Percentiles rank a stretch among this genome's conserved stretches.
phyloP scores from a whole-genome alignment of 371 early-diverging fungal genomes.

The Mucor mucedo region DNA sequence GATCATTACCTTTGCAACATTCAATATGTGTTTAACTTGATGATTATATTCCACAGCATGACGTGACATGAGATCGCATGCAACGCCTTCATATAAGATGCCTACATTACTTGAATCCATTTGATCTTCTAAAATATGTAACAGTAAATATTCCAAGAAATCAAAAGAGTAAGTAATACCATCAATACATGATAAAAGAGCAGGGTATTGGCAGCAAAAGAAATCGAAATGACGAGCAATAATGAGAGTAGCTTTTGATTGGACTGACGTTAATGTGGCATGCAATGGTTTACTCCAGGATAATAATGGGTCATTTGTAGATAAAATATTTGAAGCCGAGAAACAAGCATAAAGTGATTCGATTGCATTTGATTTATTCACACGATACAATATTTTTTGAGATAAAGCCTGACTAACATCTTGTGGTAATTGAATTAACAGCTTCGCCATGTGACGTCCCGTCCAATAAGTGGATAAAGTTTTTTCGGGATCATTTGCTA shows the following conservation, averaged over 20 bases:
- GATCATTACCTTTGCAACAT: conserved; percentile 38
- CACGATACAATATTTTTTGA: conserved; percentile 32
- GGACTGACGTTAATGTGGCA: conserved; percentile 32
- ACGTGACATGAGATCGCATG: conserved; percentile 44
- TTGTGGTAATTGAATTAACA: conserved; percentile 24
- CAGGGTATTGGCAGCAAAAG: conserved; percentile 45
- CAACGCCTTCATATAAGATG: conserved; percentile 43
- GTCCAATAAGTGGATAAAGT: conserved; percentile 33
- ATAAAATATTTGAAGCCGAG: conserved; percentile 24
- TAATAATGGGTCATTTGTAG: conserved; percentile 23
- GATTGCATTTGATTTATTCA: conserved; percentile 42
- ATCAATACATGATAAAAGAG: conserved; percentile 47
- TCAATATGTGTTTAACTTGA: conserved; percentile 37
- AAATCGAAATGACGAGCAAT: conserved; percentile 42
- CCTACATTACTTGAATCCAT: conserved; percentile 41
- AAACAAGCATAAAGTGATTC: conserved; percentile 39
- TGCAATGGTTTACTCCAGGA: conserved; percentile 34
- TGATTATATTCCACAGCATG: conserved; percentile 43
- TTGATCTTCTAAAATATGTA: conserved; percentile 36
- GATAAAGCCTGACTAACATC: conserved; percentile 32
- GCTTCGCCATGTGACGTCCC: conserved; percentile 35
- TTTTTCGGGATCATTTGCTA: conserved; percentile 37
- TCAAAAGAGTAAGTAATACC: conserved; percentile 48
- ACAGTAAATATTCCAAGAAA: conserved; percentile 41
- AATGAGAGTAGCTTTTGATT: conserved; percentile 31